Conservation (phyloP, 2,329 filamentous ascomycete genomes). For the Coniochaeta pulveracea region DNA sequence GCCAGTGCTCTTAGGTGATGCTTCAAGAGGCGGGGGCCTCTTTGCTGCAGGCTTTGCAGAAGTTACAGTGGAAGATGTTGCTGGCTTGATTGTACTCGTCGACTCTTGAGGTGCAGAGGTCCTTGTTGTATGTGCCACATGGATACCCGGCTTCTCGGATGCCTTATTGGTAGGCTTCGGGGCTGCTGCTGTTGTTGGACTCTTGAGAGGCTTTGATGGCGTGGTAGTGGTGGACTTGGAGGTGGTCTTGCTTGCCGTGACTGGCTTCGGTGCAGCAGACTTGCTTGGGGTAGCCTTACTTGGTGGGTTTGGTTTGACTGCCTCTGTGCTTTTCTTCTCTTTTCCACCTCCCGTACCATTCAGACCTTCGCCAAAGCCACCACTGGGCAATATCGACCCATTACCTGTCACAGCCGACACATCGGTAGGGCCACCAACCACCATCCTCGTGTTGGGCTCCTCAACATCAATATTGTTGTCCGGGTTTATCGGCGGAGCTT, state of each 20-base stretch:
- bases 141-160: conserved; percentile 26
- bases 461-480: conserved; percentile 29
- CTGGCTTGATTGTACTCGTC: conserved; percentile 15
- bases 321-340: conserved; percentile 5
- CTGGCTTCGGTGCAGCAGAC: conserved; percentile 15
- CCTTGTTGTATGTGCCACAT: conserved; percentile 19
- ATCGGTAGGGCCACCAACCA: conserved; percentile 18
- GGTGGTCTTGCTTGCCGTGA: conserved; percentile 17
- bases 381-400: conserved; percentile 8
- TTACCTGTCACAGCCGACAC: conserved; percentile 11
- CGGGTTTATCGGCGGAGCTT: conserved; percentile 16
- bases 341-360: conserved; percentile 7
- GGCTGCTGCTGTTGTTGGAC: conserved; percentile 17
- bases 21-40: conserved; percentile 30
- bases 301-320: conserved; percentile 8
- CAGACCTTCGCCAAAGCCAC: not conserved
- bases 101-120: conserved; percentile 9
- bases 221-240: conserved; percentile 23
- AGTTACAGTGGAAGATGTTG: conserved; percentile 11
- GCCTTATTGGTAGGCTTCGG: conserved; percentile 17
- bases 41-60: conserved; percentile 24
- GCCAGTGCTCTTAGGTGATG: conserved; percentile 25
- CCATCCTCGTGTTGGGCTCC: conserved; percentile 19
- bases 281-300: conserved; percentile 6
- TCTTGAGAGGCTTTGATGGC: conserved; percentile 25